phyloP scores from a whole-genome alignment of 371 early-diverging fungal genomes.

The Mucor irregularis region DNA sequence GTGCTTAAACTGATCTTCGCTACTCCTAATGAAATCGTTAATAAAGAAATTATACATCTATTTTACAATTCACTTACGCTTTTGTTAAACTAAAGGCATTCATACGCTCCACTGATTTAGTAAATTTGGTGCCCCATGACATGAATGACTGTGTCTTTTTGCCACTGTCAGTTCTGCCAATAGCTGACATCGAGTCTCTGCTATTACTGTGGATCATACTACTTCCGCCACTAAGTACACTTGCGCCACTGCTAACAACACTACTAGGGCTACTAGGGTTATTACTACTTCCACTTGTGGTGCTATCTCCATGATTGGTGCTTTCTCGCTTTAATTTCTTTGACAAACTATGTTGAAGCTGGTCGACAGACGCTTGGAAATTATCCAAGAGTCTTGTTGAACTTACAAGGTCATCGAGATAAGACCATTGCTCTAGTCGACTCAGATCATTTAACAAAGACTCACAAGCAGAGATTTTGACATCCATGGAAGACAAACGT shows the following conservation, averaged over 20 bases:
- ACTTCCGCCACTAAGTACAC: background rate
- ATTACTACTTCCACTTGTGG: background rate
- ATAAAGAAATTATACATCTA: background rate
- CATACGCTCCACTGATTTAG: conserved; percentile 55
- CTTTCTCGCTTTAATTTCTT: conserved; percentile 46
- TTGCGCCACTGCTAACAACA: background rate
- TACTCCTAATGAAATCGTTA: conserved; percentile 11
- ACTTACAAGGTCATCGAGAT: conserved; percentile 32
- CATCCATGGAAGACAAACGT: conserved; percentile 51
- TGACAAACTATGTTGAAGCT: conserved; percentile 30
- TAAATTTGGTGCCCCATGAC: conserved; percentile 51
- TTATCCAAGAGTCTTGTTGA: conserved; percentile 33
- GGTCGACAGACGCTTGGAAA: conserved; percentile 38
- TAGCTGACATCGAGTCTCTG: conserved; percentile 14
- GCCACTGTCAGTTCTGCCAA: conserved; percentile 5
- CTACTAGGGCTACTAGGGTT: background rate
- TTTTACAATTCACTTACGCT: conserved; percentile 21
- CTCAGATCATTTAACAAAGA: conserved; percentile 31
- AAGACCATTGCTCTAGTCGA: conserved; percentile 39
- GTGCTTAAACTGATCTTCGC: conserved; percentile 48
- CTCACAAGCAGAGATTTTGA: conserved; percentile 57
- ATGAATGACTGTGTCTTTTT: conserved; percentile 35
- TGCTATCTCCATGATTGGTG: conserved; percentile 1
- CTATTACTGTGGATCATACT: background rate
- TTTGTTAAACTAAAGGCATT: conserved; percentile 54